Percentiles rank a stretch among this genome's conserved stretches.
phyloP scores from a whole-genome alignment of 2,329 filamentous ascomycete species.

The Didymella segeticola region DNA sequence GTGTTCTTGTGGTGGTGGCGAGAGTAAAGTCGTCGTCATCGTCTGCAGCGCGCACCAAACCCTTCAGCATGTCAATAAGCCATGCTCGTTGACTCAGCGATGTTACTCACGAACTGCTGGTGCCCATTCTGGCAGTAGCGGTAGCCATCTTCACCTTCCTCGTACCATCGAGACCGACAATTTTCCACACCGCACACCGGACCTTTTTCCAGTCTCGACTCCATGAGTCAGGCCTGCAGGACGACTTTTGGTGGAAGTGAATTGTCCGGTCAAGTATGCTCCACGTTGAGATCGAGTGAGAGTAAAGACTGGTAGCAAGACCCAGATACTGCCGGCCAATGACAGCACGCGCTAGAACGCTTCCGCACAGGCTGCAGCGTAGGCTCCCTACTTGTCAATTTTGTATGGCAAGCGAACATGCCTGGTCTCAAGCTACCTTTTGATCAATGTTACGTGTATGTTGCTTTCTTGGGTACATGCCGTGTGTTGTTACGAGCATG shows the following conservation, averaged over 20 bases:
- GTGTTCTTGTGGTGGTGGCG: slow-evolving; percentile 63
- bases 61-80: slow-evolving; percentile 25
- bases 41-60: slow-evolving; percentile 55
- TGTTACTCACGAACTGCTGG: slow-evolving; percentile 69
- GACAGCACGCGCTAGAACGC: background rate
- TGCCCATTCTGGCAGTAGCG: slow-evolving; percentile 84
- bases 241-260: background rate
- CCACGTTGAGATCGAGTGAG: background rate
- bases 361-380: slow-evolving; percentile 5
- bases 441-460: no score
- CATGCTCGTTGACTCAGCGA: background rate
- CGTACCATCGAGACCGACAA: slow-evolving; percentile 71
- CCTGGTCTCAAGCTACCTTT: no score
- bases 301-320: background rate
- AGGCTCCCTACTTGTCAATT: background rate
- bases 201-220: slow-evolving; percentile 29
- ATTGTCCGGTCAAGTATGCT: background rate
- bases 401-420: background rate
- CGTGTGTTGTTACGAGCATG: no score
- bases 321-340: slow-evolving; percentile 1
- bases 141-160: slow-evolving; percentile 76
- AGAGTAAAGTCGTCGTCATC: slow-evolving; percentile 69
- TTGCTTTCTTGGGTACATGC: no score
- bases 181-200: slow-evolving; percentile 62
- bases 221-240: slow-evolving; percentile 11